Evolutionary conservation across 768 basidiomycete genomes (phyloP).

Genomic region (Saitozyma sp.): DNA sequence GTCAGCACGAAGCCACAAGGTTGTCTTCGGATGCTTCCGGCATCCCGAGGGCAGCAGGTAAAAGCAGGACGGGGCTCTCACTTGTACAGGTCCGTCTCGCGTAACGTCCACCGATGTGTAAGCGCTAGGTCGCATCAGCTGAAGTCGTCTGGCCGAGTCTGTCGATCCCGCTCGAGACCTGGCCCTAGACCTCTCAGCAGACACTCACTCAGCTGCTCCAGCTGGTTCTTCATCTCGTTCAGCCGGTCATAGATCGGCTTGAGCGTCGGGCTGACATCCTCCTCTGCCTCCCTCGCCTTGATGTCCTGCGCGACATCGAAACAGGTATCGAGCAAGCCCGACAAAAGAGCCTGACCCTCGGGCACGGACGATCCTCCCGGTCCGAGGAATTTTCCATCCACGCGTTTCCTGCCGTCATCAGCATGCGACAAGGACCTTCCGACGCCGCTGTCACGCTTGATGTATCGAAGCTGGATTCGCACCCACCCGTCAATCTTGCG

Average conservation of each 20-base stretch:
- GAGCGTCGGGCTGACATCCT: slow-evolving; percentile 78
- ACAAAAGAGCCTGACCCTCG: slow-evolving; percentile 84
- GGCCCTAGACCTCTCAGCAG: not conserved
- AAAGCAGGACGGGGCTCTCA: slow-evolving; percentile 18
- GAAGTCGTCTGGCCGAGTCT: not conserved
- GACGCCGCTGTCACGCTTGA: no score
- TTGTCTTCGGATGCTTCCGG: no score
- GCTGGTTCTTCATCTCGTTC: slow-evolving; percentile 75
- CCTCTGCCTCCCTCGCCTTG: slow-evolving; percentile 74
- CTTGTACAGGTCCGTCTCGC: slow-evolving; percentile 64
- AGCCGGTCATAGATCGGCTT: slow-evolving; percentile 93
- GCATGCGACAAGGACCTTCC: not conserved
- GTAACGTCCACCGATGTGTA: slow-evolving; percentile 94
- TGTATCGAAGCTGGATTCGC: no score
- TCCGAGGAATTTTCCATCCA: slow-evolving; percentile 93
- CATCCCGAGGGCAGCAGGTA: no score
- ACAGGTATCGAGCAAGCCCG: slow-evolving; percentile 90
- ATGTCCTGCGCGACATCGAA: slow-evolving; percentile 96
- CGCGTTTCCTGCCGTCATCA: slow-evolving; percentile 66
- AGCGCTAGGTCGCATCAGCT: slow-evolving; percentile 57
- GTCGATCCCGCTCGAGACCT: no score
- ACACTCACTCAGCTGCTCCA: slow-evolving; percentile 68
- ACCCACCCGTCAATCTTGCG: slow-evolving; percentile 75
- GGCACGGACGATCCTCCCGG: slow-evolving; percentile 82
- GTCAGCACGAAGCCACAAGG: no score